Conservation (phyloP, 108 stramenopile genomes). For the Nitzschia palea region DNA sequence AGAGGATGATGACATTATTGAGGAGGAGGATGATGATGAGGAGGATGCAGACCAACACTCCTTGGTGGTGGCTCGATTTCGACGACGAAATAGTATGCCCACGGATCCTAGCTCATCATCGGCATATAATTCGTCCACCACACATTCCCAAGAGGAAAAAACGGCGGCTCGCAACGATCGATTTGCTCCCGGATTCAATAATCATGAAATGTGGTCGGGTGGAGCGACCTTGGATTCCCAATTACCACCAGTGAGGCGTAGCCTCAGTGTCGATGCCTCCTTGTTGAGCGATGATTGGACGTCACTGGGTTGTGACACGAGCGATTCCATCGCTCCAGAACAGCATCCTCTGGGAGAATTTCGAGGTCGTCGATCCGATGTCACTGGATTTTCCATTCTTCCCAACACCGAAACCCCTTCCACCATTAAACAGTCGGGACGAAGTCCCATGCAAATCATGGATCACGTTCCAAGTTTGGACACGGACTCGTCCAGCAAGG, state of each 20-base stretch:
- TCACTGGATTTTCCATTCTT: background rate
- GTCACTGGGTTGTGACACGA: background rate
- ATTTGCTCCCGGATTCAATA: slow-evolving; percentile 18
- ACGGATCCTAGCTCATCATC: slow-evolving; percentile 8
- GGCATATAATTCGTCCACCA: slow-evolving; percentile 3
- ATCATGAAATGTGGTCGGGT: slow-evolving; percentile 11
- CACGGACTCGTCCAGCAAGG: background rate
- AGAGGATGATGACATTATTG: slow-evolving; percentile 10
- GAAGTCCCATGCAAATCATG: background rate
- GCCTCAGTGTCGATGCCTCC: slow-evolving; percentile 8
- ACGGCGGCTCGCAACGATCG: background rate
- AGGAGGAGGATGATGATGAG: background rate
- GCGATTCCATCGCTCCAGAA: background rate
- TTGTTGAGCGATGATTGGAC: background rate
- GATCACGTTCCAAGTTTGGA: background rate
- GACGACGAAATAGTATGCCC: slow-evolving; percentile 8
- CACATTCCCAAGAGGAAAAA: background rate
- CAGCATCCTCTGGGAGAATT: background rate
- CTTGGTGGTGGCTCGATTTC: background rate
- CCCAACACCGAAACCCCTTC: slow-evolving; percentile 13
- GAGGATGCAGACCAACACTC: slow-evolving; percentile 4
- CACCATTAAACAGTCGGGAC: slow-evolving; percentile 1
- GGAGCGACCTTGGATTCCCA: background rate
- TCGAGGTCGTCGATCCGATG: background rate
- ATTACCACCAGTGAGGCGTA: background rate